Base-by-base conservation (phyloP, 2,329 filamentous ascomycete species). In the Neonectria coccinea region DNA sequence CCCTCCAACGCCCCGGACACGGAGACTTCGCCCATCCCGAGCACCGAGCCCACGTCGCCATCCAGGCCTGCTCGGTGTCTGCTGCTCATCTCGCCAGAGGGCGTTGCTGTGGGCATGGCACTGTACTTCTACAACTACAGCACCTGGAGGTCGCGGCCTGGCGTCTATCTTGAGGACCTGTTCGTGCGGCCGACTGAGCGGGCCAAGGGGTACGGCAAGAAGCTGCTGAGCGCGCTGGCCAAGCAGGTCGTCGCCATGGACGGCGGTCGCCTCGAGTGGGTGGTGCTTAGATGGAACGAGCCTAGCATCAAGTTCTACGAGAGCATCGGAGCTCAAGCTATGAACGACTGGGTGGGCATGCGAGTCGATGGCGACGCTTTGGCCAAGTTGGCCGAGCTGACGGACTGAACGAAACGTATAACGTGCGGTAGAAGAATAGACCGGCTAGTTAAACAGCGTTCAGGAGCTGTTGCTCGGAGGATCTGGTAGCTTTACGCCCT, bases 71-170 rank as follows among this genome's bases (percentile, higher is more conserved):
- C 94, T 18, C 91, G 93, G 66, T 95, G 92, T 54, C 84, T 97
- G 36, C 80, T 97, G 10, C 80, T 95, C 59, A 84, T 84, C 70
- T 80, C 85, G 22, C 79, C 83, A 11, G 78, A 81, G 6, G 79
- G 82, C 11, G 75, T 80, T 42, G 78, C 78, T 0, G 92, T 88
- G 0, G 93, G 91, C 52, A 93, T 97, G 87, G 94, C 94, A 1
- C 81, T 97, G 44, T 97, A 94, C 82, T 98, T 97, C 79, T 94
- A 95, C 84, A 98, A 95, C 81, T 98, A 97, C 81, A 93, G 90
- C 75, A 97, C 95, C 0, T 98, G 96, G 96, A 88, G 92, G 9
- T 88, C 92, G n/a, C 88, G 87, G 50, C 89, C 94, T 0, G 95
- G 95, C 3, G 92, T 99, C 75, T 97, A 97, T 79, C 89, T 98